Percentiles rank a stretch among this genome's conserved stretches.
Conservation (phyloP, 495 filamentous ascomycete species). For the Podospora conica region DNA sequence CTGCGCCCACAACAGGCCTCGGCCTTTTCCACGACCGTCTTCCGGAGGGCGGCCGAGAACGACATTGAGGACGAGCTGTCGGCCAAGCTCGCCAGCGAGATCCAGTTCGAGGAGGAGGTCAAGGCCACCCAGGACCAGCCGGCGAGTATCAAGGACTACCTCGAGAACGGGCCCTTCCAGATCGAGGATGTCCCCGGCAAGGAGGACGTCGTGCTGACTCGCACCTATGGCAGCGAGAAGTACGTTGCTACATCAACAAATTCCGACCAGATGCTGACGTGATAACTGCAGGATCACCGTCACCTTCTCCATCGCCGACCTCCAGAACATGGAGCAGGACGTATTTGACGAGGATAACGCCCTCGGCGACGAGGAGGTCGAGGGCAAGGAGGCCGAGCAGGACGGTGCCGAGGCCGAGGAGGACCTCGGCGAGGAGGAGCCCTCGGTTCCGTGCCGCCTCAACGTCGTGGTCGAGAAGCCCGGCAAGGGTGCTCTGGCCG, state of each 20-base stretch:
- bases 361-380: constrained; percentile 59
- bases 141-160: constrained; percentile 61
- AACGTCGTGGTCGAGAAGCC: constrained; percentile 84
- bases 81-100: constrained; percentile 71
- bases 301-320: constrained; percentile 87
- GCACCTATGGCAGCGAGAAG: constrained; percentile 84
- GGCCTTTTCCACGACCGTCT: constrained; percentile 66
- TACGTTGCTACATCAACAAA: constrained; percentile 36
- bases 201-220: constrained; percentile 79
- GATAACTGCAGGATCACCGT: constrained; percentile 64
- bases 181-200: constrained; percentile 72
- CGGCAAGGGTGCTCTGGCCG: constrained; percentile 67
- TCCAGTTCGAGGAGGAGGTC: constrained; percentile 56
- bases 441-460: constrained; percentile 72
- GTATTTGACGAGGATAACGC: constrained; percentile 48
- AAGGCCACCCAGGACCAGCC: constrained; percentile 55
- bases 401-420: constrained; percentile 53
- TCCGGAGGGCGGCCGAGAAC: constrained; percentile 41
- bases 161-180: constrained; percentile 65
- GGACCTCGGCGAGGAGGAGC: constrained; percentile 41
- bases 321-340: constrained; percentile 62
- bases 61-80: constrained; percentile 67
- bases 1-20: constrained; percentile 52
- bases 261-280: neutral
- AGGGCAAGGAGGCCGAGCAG: constrained; percentile 20